Evolutionary conservation across 129 eudicot species (phyloP), one percentile per base, ranked within the genome.

Genomic region (Arctium lappa): DNA sequence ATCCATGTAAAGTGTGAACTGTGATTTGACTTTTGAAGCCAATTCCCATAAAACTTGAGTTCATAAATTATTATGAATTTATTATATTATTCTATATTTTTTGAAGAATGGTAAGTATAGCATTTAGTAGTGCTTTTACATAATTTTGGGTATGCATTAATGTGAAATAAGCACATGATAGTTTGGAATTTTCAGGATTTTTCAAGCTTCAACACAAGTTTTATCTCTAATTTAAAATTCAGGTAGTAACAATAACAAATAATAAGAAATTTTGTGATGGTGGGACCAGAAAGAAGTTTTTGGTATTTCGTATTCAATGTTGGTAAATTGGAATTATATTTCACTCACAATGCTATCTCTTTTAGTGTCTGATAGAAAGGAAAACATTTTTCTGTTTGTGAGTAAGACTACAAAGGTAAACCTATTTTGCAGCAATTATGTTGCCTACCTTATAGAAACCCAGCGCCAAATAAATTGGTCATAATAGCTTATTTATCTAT

Each of bases 321-420:
- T 2, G 78, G 39, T 48, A 18, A n/a, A 56, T 80, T 72, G 73
- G 63, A 72, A 16, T 80, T 80, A 72, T 38, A 12, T 53, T 40
- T 73, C 40, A 48, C 79, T 81, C 84, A 73, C 48, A 72, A 39
- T 81, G 71, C 34, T 80, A 48, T 79, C 16, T 22, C 9, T 66
- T 66, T 69, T 69, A 69, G 62, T 69, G 8, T 79, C 31, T 69
- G 27, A 69, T 27, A 1, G 40, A 9, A 78, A 36, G 30, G 31
- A 76, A 8, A 13, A 22, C 11, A 76, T 50, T 13, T 50, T 50
- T 16, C 38, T 63, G 74, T 69, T 78, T 13, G 39, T 37, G 40
- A 37, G 40, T 30, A 62, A 38, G 81, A 63, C 53, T 46, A 46
- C 68, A 65, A 68, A 30, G 46, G 31, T 46, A 13, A 46, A 69